Evolutionary conservation across 2,329 filamentous ascomycete genomes (phyloP).

Genomic region (Botrytis squamosa): DNA sequence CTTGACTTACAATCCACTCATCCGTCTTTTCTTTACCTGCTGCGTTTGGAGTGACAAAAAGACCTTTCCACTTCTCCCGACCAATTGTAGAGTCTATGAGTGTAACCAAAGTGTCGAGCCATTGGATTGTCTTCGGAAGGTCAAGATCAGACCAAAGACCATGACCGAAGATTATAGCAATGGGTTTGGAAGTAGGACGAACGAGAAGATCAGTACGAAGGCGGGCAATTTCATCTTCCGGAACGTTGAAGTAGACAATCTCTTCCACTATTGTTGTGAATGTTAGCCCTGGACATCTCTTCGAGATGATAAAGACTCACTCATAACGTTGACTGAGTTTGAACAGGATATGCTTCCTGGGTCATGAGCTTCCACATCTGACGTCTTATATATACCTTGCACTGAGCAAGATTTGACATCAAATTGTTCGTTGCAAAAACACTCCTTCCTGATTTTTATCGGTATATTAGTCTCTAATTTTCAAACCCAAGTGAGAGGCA

Average conservation of each 20-base stretch:
- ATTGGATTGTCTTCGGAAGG: slow-evolving; percentile 43
- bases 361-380: slow-evolving; percentile 46
- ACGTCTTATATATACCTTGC: slow-evolving; percentile 49
- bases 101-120: slow-evolving; percentile 43
- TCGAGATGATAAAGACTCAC: slow-evolving; percentile 26
- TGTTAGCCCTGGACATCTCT: neutral
- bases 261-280: slow-evolving; percentile 39
- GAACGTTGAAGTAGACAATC: slow-evolving; percentile 46
- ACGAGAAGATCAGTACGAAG: slow-evolving; percentile 41
- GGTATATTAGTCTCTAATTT: neutral
- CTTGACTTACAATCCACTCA: slow-evolving; percentile 47
- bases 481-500: neutral
- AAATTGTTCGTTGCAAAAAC: slow-evolving; percentile 51
- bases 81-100: slow-evolving; percentile 31
- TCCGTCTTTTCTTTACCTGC: slow-evolving; percentile 48
- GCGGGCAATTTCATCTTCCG: slow-evolving; percentile 43
- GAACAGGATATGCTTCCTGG: slow-evolving; percentile 44
- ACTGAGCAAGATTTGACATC: slow-evolving; percentile 50
- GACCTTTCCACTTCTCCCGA: slow-evolving; percentile 27
- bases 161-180: slow-evolving; percentile 48
- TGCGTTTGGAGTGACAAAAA: slow-evolving; percentile 48
- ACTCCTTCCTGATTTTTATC: slow-evolving; percentile 39
- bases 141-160: slow-evolving; percentile 50
- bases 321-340: slow-evolving; percentile 42
- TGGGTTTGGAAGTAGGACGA: slow-evolving; percentile 29